Evolutionary conservation across 768 basidiomycete species (phyloP).

Genomic region (Termitomyces sp.): DNA sequence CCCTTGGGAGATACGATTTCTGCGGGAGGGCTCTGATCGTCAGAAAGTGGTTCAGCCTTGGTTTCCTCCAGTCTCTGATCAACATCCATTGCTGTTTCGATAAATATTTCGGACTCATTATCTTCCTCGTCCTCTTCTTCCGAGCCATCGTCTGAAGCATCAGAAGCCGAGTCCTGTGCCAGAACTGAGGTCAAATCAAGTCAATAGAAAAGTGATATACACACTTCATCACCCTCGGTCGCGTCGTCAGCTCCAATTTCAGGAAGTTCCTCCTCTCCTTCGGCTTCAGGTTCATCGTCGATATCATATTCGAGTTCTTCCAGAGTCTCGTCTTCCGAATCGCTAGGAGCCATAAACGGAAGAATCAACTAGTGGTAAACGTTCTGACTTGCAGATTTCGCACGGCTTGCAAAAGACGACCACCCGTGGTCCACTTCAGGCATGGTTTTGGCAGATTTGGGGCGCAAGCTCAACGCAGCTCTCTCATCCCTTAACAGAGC

Average conservation of each 20-base stretch:
- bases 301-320: conserved; percentile 58
- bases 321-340: conserved; percentile 59
- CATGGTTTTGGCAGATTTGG: conserved; percentile 97
- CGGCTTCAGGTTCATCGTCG: conserved; percentile 40
- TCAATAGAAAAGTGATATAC: conserved; percentile 19
- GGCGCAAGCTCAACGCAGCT: conserved; percentile 89
- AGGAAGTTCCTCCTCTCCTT: conserved; percentile 47
- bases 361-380: conserved; percentile 2
- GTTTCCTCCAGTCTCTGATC: conserved; percentile 11
- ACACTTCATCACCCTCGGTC: conserved; percentile 68
- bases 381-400: conserved; percentile 6
- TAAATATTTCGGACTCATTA: conserved; percentile 17
- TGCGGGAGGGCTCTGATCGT: conserved; percentile 7
- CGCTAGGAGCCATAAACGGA: conserved; percentile 43
- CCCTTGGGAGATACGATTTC: conserved; percentile 8
- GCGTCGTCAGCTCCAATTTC: conserved; percentile 49
- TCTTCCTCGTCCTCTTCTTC: conserved; percentile 50
- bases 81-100: conserved; percentile 23
- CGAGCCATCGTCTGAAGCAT: conserved; percentile 53
- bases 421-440: conserved; percentile 18
- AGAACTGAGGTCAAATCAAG: not conserved
- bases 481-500: conserved; percentile 85
- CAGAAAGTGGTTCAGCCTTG: conserved; percentile 18
- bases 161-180: conserved; percentile 50
- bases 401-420: conserved; percentile 14